phyloP scores from a whole-genome alignment of 2,329 filamentous ascomycete genomes.

The Zasmidium citrigriseum region DNA sequence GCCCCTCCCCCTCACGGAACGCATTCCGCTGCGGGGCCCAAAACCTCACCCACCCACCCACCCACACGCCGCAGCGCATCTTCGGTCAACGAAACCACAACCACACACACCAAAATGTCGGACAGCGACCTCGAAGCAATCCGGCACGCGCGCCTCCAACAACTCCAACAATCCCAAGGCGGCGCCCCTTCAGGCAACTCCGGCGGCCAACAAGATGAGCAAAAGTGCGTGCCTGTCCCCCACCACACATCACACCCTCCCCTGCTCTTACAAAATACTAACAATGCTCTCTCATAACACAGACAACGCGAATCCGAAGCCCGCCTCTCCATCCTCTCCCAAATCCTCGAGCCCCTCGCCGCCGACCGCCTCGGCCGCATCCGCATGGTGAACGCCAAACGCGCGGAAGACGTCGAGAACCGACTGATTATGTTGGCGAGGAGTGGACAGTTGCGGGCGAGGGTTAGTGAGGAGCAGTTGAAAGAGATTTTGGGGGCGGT shows the following conservation, averaged over 20 bases:
- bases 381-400: conserved; percentile 89
- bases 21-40: background rate
- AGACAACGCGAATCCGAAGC: conserved; percentile 62
- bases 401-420: conserved; percentile 89
- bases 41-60: background rate
- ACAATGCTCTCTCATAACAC: conserved; percentile 3
- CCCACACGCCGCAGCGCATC: background rate
- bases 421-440: conserved; percentile 88
- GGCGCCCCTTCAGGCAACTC: conserved; percentile 45
- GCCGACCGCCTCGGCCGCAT: conserved; percentile 92
- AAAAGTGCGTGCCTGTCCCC: conserved; percentile 53
- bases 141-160: conserved; percentile 85
- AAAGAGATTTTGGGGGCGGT: conserved; percentile 88
- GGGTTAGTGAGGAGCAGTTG: conserved; percentile 89
- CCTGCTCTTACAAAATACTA: conserved; percentile 31
- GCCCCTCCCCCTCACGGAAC: background rate
- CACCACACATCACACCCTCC: conserved; percentile 21
- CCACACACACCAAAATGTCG: conserved; percentile 49
- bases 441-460: conserved; percentile 78
- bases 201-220: conserved; percentile 56
- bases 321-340: conserved; percentile 74
- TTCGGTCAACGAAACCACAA: background rate
- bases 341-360: conserved; percentile 93
- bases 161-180: conserved; percentile 73
- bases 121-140: conserved; percentile 76